Evolutionary conservation across 495 filamentous ascomycete species (phyloP).

Genomic region (Xylaria castorea): DNA sequence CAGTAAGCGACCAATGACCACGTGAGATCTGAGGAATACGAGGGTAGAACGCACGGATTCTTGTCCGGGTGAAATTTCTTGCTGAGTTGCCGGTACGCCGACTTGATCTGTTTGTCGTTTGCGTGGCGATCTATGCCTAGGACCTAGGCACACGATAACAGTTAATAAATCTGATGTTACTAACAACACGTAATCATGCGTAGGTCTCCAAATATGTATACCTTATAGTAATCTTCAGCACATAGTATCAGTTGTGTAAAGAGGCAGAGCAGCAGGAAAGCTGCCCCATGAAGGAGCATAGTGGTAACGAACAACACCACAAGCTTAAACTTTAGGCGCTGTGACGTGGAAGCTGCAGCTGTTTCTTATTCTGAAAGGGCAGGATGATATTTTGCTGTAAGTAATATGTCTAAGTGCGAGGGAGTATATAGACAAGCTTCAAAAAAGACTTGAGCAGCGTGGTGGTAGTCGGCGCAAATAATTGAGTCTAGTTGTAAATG

Average conservation of each 20-base stretch:
- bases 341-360: background rate
- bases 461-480: background rate
- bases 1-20: constrained; percentile 2
- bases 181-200: background rate
- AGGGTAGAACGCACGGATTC: constrained; percentile 76
- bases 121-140: constrained; percentile 83
- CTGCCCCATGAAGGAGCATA: constrained; percentile 51
- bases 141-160: constrained; percentile 54
- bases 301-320: constrained; percentile 6
- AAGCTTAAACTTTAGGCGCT: background rate
- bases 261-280: constrained; percentile 51
- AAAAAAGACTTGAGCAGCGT: background rate
- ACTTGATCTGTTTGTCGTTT: constrained; percentile 90
- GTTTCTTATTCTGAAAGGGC: background rate
- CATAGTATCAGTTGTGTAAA: constrained; percentile 54
- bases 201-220: constrained; percentile 32
- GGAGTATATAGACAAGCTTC: background rate
- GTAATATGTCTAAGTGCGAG: background rate
- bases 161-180: constrained; percentile 13
- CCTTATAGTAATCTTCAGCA: constrained; percentile 89
- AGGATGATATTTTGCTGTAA: background rate
- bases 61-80: constrained; percentile 99
- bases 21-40: background rate
- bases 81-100: constrained; percentile 90
- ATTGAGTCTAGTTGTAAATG: background rate